These are phyloP conservation scores for Lavandula angustifolia DNA, from an alignment of 257 asterid genomes.

Conservation along the genomic window DNA sequence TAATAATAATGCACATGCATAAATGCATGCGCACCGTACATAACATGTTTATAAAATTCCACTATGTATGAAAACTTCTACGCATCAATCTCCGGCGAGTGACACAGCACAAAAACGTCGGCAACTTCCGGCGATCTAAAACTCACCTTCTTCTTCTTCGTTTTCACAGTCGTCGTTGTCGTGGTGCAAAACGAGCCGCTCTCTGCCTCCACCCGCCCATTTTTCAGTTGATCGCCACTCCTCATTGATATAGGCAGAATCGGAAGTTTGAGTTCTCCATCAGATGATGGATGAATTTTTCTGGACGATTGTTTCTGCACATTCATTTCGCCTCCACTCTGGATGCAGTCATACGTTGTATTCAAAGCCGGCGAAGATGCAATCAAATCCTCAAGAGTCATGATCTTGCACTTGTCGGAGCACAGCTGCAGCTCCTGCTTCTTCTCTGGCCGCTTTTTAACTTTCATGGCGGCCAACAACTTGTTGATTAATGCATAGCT, in stretches of 20 bases:
- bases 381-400: constrained; percentile 53
- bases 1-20: no score
- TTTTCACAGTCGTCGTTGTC: constrained; percentile 34
- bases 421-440: constrained; percentile 1
- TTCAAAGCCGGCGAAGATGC: constrained; percentile 42
- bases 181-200: constrained; percentile 23
- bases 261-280: constrained; percentile 19
- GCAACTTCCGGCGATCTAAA: constrained; percentile 63
- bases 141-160: constrained; percentile 63
- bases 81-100: neutral
- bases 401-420: neutral
- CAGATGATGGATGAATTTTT: constrained; percentile 49
- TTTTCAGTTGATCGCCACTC: neutral
- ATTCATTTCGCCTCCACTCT: constrained; percentile 16
- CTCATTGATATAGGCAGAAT: neutral
- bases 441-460: constrained; percentile 18
- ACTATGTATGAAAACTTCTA: no score
- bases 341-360: neutral
- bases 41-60: no score
- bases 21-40: no score
- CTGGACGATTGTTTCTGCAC: constrained; percentile 31
- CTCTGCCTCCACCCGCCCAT: neutral
- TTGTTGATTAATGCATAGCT: constrained; percentile 25
- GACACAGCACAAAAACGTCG: constrained; percentile 46
- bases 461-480: constrained; percentile 26